Percentiles rank a stretch among this genome's conserved stretches.
phyloP scores from a whole-genome alignment of 176 grass and related monocot genomes.

The Triticum urartu region DNA sequence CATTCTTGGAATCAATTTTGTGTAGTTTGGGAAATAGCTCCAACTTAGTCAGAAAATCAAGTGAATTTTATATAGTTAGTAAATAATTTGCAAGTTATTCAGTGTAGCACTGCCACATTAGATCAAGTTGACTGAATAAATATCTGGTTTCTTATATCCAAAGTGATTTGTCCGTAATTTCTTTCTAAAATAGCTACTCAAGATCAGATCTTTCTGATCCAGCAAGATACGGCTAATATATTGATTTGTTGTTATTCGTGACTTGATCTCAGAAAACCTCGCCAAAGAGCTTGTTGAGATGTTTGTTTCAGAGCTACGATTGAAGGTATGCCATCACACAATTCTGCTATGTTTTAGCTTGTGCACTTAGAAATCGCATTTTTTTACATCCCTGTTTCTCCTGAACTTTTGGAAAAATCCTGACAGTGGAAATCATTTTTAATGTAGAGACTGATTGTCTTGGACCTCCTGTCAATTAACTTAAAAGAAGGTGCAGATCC shows the following conservation, averaged over 20 bases:
- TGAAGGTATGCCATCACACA: slow-evolving; percentile 54
- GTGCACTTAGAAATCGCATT: neutral
- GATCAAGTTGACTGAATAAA: slow-evolving; percentile 15
- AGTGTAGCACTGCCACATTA: neutral
- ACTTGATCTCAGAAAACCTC: slow-evolving; percentile 61
- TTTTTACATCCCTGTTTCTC: neutral
- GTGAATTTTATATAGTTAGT: slow-evolving; percentile 7
- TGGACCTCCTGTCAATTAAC: slow-evolving; percentile 53
- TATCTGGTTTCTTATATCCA: slow-evolving; percentile 10
- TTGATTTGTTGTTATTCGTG: neutral
- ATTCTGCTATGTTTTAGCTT: slow-evolving; percentile 19
- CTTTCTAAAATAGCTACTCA: neutral
- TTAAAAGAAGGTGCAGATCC: slow-evolving; percentile 30
- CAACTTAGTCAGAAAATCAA: neutral
- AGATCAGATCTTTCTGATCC: neutral
- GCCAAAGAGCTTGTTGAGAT: slow-evolving; percentile 70
- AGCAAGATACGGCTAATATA: slow-evolving; percentile 13
- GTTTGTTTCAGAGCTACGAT: slow-evolving; percentile 69
- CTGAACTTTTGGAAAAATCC: neutral
- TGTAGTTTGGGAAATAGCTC: slow-evolving; percentile 1
- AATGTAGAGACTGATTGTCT: slow-evolving; percentile 63
- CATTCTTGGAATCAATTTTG: neutral
- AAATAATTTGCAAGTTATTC: neutral
- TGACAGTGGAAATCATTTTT: slow-evolving; percentile 28
- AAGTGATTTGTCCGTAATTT: neutral